Base-by-base conservation (phyloP, 768 basidiomycete species). In the Tulasnella sp. region DNA sequence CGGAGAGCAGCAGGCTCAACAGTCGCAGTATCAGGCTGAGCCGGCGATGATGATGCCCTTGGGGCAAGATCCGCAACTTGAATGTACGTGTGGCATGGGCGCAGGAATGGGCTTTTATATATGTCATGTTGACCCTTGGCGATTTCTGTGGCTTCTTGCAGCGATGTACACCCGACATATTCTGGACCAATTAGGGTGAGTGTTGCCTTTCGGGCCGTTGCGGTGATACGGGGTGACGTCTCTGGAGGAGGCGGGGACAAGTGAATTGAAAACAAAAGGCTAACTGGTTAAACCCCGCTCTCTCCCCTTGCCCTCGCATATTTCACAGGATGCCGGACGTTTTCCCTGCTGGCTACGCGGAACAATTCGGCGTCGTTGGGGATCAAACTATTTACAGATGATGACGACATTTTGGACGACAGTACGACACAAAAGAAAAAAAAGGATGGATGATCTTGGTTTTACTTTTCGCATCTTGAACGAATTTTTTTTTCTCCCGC, bases 151-250 rank as follows among this genome's bases (percentile, higher is more conserved):
- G 51, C 51, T 67, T 26, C 29, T 67, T 67, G 35, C 11, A 67
- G 61, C 61, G 26, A 67, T 67, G 61, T 67, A 67, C 61, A 67
- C 61, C 61, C 61, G 61, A 13, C 61, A 67, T 67, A 67, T 67
- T 11, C 32, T 67, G 5, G 61, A 67, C 32, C 61, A 67, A 67
- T 67, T 67, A 67, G 61, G 61, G 61, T 67, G 61, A 67, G 61
- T 67, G n/a, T 15, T 67, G 11, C 26, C 16, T 16, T 67, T 35
- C 61, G 32, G 61, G 29, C 61, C 61, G 61, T 67, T 67, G 26
- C 32, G 61, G 26, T 67, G 26, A 26, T 35, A 26, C 61, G 44
- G 44, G 44, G 61, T 67, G 61, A 67, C 61, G 61, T 67, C 23
- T 67, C 61, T 32, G 61, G 29, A 29, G 26, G 26, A 15, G 44